Base-by-base conservation (phyloP, 2,329 filamentous ascomycete species). In the Colletotrichum liriopes region DNA sequence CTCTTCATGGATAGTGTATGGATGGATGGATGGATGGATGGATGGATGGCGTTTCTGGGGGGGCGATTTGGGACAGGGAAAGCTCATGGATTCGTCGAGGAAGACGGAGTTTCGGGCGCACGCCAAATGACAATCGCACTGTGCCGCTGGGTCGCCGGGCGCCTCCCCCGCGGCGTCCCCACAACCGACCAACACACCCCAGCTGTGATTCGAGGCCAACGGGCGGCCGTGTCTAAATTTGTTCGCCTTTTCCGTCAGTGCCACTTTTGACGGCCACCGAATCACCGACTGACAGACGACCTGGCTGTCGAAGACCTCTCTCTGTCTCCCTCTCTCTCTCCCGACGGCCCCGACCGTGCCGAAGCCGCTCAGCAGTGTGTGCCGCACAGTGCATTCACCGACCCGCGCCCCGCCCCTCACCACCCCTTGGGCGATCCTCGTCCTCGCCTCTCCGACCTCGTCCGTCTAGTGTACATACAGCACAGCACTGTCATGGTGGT, bases 341-440 rank as follows among this genome's bases (percentile, higher is more conserved):
- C 43, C 32, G 32, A 32, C 35, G 29, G 29, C 52, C 37, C 69
- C 69, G 65, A 69, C 58, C 59, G 18, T 64, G 39, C 65, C 59
- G 69, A 64, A 64, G 52, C 65, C 51, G 32, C 32, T n/a, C 39
- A 29, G 23, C 58, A 20, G 65, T 43, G 23, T 43, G 23, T 41
- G 2, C 45, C 45, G 59, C 69, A 72, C 69, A 64, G 69, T 72
- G 59, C 59, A 47, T 54, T 47, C 45, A 47, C n/a, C 23, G 45
- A 11, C 35, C 37, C 18, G 37, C 35, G 16, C 23, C 45, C 37
- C 35, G 16, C 23, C 45, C 37, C 45, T 29, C 41, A 29, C 41
- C 55, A 16, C 2, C n/a, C 32, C 43, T 26, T 63, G 16, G 32
- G 35, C n/a, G 14, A 63, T 63, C n/a, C 60, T 52, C 20, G n/a